A percentile compares a stretch with the other conserved stretches of the same genome.
Evolutionary conservation across 371 early-diverging fungal genomes (phyloP).

Genomic region (Rhizomucor pusillus): DNA sequence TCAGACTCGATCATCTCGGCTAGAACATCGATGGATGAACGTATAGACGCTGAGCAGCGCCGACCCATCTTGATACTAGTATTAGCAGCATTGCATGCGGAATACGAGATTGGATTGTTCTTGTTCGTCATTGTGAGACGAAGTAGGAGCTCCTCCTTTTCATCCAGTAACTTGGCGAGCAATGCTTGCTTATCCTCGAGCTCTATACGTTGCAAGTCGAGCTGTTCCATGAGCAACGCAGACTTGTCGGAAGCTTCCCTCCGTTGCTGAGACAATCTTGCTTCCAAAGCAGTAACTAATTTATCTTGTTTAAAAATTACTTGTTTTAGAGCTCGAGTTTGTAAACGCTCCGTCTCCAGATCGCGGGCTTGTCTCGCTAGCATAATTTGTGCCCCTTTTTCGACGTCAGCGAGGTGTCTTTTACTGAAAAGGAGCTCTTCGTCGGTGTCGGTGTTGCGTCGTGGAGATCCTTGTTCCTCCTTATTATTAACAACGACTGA

Average conservation of each 20-base stretch:
- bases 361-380: slow-evolving; percentile 29
- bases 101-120: not conserved
- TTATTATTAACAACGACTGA: not conserved
- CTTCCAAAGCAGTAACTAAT: slow-evolving; percentile 32
- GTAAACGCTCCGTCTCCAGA: slow-evolving; percentile 27
- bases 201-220: slow-evolving; percentile 37
- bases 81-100: not conserved
- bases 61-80: not conserved
- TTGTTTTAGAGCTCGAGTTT: slow-evolving; percentile 22
- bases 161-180: slow-evolving; percentile 28
- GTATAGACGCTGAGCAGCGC: slow-evolving; percentile 17
- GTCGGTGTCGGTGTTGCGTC: slow-evolving; percentile 8
- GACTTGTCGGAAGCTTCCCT: not conserved
- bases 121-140: not conserved
- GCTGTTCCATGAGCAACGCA: slow-evolving; percentile 23
- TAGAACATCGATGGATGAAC: slow-evolving; percentile 37
- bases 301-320: slow-evolving; percentile 39
- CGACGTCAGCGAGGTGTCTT: slow-evolving; percentile 25
- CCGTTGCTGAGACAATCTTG: slow-evolving; percentile 10
- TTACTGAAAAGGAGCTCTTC: slow-evolving; percentile 18
- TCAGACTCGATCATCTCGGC: slow-evolving; percentile 15
- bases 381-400: slow-evolving; percentile 32
- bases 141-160: slow-evolving; percentile 27
- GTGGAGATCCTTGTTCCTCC: not conserved
- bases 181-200: slow-evolving; percentile 37